These are phyloP conservation scores for Lentinus polychrous DNA, from an alignment of 1,284 basidiomycete genomes.

Conservation along the genomic window DNA sequence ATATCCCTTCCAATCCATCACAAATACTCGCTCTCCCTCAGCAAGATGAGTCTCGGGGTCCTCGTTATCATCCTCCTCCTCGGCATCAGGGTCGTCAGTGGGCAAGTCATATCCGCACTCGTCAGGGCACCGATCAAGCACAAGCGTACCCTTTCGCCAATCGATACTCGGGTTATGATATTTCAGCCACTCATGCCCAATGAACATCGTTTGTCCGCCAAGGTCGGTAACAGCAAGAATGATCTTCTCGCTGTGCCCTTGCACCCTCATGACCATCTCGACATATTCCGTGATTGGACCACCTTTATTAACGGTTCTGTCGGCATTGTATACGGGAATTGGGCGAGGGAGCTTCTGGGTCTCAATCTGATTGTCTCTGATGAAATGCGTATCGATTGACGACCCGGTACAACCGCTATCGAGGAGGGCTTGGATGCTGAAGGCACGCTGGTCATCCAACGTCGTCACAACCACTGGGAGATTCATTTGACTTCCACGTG, in stretches of 20 bases:
- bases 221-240: constrained; percentile 11
- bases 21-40: constrained; percentile 12
- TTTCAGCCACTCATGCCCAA: constrained; percentile 18
- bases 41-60: constrained; percentile 7
- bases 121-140: constrained; percentile 14
- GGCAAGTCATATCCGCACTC: background rate
- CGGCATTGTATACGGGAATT: constrained; percentile 19
- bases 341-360: constrained; percentile 9
- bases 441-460: background rate
- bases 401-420: constrained; percentile 20
- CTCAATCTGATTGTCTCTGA: constrained; percentile 11
- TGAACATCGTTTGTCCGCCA: constrained; percentile 10
- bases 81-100: background rate
- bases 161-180: constrained; percentile 19
- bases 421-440: constrained; percentile 6
- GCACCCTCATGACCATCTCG: constrained; percentile 3
- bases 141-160: constrained; percentile 12
- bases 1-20: constrained; percentile 2
- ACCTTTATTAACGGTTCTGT: constrained; percentile 13
- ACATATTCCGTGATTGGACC: constrained; percentile 14
- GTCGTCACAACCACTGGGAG: background rate
- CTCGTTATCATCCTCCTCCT: background rate
- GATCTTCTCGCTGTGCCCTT: constrained; percentile 5
- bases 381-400: constrained; percentile 16
- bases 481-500: background rate